These are phyloP conservation scores for Trichoderma guizhouense DNA, from an alignment of 2,329 filamentous ascomycete genomes.

Conservation along the genomic window DNA sequence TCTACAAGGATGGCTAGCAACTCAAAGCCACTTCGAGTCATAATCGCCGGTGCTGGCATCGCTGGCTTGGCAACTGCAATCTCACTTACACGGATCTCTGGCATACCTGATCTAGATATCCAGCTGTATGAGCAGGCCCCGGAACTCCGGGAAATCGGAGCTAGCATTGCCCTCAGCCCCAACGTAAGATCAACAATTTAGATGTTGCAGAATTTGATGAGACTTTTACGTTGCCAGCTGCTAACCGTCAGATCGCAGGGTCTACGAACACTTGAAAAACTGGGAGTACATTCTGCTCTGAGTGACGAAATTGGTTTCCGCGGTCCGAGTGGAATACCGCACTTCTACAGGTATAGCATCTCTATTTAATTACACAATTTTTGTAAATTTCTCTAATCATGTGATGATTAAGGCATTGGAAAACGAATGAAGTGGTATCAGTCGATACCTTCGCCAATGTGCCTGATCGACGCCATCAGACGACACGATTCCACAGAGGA, in stretches of 20 bases:
- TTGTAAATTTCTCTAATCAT: neutral
- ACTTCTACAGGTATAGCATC: neutral
- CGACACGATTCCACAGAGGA: slow-evolving; percentile 44
- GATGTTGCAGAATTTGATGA: slow-evolving; percentile 17
- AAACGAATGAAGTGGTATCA: slow-evolving; percentile 44
- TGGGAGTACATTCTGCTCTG: slow-evolving; percentile 45
- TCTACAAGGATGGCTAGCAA: neutral
- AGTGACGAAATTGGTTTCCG: slow-evolving; percentile 39
- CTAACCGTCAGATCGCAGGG: slow-evolving; percentile 22
- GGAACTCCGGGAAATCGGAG: slow-evolving; percentile 45
- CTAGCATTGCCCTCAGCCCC: slow-evolving; percentile 47
- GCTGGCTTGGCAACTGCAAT: slow-evolving; percentile 45
- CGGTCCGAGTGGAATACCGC: slow-evolving; percentile 24
- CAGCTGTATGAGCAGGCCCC: slow-evolving; percentile 48
- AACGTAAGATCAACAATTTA: slow-evolving; percentile 30
- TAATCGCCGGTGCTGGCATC: slow-evolving; percentile 24
- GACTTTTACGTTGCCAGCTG: neutral
- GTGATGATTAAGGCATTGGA: slow-evolving; percentile 37
- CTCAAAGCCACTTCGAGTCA: slow-evolving; percentile 9
- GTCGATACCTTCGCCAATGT: slow-evolving; percentile 40
- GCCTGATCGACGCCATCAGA: slow-evolving; percentile 38
- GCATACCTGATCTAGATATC: slow-evolving; percentile 35
- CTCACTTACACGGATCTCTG: slow-evolving; percentile 38
- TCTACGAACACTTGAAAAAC: slow-evolving; percentile 48
- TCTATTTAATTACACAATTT: no score